These are phyloP conservation scores for Leucocoprinus leucothites DNA, from an alignment of 768 basidiomycete genomes.

Conservation along the genomic window DNA sequence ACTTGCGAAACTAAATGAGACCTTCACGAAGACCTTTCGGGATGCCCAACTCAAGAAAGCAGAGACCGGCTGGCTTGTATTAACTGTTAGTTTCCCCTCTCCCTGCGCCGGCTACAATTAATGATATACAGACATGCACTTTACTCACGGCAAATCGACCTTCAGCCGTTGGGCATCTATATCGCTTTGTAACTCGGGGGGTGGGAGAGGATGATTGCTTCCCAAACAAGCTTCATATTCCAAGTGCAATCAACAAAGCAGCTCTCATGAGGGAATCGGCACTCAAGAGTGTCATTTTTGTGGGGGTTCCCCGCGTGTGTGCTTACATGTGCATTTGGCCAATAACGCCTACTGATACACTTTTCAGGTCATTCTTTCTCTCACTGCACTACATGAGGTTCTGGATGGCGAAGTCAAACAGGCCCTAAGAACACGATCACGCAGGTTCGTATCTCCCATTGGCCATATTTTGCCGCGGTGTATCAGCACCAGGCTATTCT, in stretches of 20 bases:
- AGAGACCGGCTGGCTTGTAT: conserved; percentile 78
- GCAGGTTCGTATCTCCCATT: conserved; percentile 44
- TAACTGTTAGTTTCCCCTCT: conserved; percentile 49
- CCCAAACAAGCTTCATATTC: conserved; percentile 38
- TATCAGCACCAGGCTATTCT: conserved; percentile 13
- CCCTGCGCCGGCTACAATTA: conserved; percentile 17
- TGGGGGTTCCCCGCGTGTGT: conserved; percentile 81
- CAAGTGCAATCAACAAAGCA: conserved; percentile 66
- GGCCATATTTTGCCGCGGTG: conserved; percentile 9
- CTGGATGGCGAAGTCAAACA: conserved; percentile 81
- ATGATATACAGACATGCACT: conserved; percentile 64
- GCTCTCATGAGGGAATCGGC: conserved; percentile 88
- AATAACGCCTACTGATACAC: conserved; percentile 8
- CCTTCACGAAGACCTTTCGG: conserved; percentile 60
- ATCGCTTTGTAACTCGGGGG: conserved; percentile 67
- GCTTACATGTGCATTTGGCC: neutral
- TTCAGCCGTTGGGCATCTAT: conserved; percentile 74
- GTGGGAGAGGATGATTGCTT: conserved; percentile 31
- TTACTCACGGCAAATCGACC: conserved; percentile 82
- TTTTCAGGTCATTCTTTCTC: conserved; percentile 73
- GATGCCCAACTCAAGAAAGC: conserved; percentile 65
- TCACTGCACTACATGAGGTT: conserved; percentile 71
- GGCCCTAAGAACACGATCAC: conserved; percentile 61
- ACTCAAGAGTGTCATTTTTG: conserved; percentile 86
- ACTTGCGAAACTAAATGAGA: conserved; percentile 42